Conservation (phyloP, 371 early-diverging fungal species). For the Rhizomucor pusillus region DNA sequence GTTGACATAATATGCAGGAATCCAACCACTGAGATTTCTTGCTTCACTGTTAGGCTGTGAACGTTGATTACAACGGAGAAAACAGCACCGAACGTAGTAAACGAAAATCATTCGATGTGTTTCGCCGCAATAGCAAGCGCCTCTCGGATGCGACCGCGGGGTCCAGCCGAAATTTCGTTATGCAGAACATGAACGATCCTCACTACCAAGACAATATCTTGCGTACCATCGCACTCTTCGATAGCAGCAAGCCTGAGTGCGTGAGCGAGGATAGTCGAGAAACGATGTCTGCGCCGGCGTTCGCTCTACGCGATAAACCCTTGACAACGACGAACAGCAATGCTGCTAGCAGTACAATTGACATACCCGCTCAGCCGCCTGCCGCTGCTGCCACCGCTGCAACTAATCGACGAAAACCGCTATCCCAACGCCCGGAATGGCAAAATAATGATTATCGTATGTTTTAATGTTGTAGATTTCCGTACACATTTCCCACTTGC, state of each 20-base stretch:
- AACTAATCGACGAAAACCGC: slow-evolving; percentile 2
- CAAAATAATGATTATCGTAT: slow-evolving; percentile 21
- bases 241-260: not conserved
- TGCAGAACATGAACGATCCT: not conserved
- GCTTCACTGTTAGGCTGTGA: not conserved
- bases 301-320: slow-evolving; percentile 5
- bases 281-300: slow-evolving; percentile 4
- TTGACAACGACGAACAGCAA: not conserved
- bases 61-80: slow-evolving; percentile 1
- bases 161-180: not conserved
- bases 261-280: not conserved
- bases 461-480: slow-evolving; percentile 6
- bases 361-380: slow-evolving; percentile 2
- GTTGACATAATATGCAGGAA: too few species aligned
- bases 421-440: slow-evolving; percentile 15
- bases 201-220: not conserved
- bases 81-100: slow-evolving; percentile 4
- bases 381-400: too few species aligned
- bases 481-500: too few species aligned
- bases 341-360: not conserved
- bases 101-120: not conserved
- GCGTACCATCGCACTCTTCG: not conserved
- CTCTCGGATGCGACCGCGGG: not conserved
- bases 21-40: too few species aligned
- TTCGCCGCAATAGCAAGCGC: not conserved